Conservation (phyloP, 257 asterid species). For the Coffea eugenioides region DNA sequence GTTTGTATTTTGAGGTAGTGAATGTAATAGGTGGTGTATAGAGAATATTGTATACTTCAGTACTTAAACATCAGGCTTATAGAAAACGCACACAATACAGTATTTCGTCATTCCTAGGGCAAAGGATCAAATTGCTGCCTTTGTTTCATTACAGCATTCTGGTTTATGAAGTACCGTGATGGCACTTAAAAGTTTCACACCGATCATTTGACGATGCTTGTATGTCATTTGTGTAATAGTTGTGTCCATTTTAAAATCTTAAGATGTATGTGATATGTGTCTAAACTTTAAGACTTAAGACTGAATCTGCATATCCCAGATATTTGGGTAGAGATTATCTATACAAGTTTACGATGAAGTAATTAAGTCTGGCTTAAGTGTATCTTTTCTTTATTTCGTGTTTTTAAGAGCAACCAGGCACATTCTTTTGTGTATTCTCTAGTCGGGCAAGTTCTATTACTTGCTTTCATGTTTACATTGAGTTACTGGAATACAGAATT, state of each 20-base stretch:
- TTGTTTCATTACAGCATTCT: background rate
- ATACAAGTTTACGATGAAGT: background rate
- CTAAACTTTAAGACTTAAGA: background rate
- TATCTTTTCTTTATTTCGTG: too few relatives aligned
- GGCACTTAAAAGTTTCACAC: background rate
- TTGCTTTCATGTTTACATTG: background rate
- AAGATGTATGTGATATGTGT: background rate
- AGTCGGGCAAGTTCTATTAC: background rate
- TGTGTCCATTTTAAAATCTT: background rate
- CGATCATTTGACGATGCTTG: slow-evolving; percentile 2
- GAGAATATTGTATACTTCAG: background rate
- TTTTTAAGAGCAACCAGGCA: background rate
- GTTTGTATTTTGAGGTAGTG: background rate
- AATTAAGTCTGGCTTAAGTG: background rate
- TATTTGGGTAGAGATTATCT: too few relatives aligned
- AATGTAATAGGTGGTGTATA: too few relatives aligned
- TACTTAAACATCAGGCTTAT: background rate
- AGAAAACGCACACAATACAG: background rate
- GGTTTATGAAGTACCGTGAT: background rate
- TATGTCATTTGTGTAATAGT: background rate
- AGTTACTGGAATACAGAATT: background rate
- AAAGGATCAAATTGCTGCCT: background rate
- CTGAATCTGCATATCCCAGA: background rate
- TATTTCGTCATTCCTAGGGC: background rate
- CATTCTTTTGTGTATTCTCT: background rate